These are phyloP conservation scores for Pistacia atlantica DNA, from an alignment of 345 rosid genomes.

Conservation along the genomic window DNA sequence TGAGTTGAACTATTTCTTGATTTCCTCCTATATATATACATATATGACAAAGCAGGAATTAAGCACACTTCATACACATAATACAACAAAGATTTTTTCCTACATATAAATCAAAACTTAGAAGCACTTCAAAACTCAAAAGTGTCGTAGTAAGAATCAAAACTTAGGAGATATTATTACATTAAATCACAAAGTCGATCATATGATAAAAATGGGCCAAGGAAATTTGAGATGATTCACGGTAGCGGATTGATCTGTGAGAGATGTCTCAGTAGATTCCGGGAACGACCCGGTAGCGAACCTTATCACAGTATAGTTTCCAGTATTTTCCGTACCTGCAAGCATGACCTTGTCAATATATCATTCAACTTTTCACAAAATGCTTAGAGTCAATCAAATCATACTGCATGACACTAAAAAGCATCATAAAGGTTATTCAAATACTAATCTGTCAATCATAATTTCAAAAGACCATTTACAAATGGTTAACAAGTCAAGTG, in stretches of 20 bases:
- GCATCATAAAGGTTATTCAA: neutral
- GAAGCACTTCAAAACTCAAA: neutral
- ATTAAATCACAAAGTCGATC: neutral
- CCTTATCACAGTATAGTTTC: constrained; percentile 88
- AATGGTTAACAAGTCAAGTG: no score
- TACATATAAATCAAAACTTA: neutral
- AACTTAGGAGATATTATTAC: neutral
- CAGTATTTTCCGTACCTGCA: constrained; percentile 91
- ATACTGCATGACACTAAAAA: neutral
- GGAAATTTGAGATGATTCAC: constrained; percentile 39
- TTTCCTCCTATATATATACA: neutral
- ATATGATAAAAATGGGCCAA: neutral
- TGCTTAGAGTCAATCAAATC: constrained; percentile 19
- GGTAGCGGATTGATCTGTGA: neutral
- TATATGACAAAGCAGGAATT: neutral
- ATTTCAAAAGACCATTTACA: neutral
- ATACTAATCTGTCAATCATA: constrained; percentile 24
- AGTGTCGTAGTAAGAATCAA: neutral
- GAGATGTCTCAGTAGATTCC: constrained; percentile 62
- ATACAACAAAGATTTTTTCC: neutral
- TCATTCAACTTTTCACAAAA: neutral
- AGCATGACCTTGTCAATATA: neutral
- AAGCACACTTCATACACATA: neutral
- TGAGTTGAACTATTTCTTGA: neutral
- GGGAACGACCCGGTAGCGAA: constrained; percentile 67